Percentiles rank a stretch among this genome's conserved stretches.
phyloP scores from a whole-genome alignment of 495 filamentous ascomycete species.

The Thozetella sp. region DNA sequence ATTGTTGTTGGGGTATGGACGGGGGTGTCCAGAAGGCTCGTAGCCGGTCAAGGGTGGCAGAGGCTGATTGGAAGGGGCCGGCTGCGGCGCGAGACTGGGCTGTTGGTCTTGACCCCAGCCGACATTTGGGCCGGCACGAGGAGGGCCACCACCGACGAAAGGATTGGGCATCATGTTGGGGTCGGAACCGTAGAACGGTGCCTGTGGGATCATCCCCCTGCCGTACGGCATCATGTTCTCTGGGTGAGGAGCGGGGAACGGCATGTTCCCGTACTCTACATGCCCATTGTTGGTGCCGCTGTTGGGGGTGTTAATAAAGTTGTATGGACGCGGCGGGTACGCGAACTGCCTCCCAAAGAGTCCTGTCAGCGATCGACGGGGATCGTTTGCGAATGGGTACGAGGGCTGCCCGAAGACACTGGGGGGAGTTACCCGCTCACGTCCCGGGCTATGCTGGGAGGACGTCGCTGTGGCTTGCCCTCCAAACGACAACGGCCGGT shows the following conservation, averaged over 20 bases:
- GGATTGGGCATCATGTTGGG: neutral
- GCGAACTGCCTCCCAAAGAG: conserved; percentile 16
- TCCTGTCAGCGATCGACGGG: conserved; percentile 14
- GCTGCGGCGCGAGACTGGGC: neutral
- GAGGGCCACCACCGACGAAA: neutral
- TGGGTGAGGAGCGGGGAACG: neutral
- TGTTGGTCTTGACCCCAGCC: neutral
- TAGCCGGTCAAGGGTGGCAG: neutral
- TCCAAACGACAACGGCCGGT: neutral
- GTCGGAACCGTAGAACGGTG: neutral
- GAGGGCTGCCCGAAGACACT: conserved; percentile 5
- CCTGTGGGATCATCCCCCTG: neutral
- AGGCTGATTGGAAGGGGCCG: neutral
- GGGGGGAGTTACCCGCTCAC: conserved; percentile 23
- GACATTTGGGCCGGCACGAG: neutral
- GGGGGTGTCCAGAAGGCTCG: neutral
- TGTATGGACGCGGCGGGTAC: neutral
- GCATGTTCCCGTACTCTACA: neutral
- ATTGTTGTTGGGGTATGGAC: neutral
- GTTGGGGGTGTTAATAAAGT: neutral
- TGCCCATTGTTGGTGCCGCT: neutral
- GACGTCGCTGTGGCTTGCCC: conserved; percentile 5
- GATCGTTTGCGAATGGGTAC: conserved; percentile 5
- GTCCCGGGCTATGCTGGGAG: conserved; percentile 18
- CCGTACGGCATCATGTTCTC: neutral